Base-by-base conservation (phyloP, 257 asterid species). In the Nicotiana paniculata region DNA sequence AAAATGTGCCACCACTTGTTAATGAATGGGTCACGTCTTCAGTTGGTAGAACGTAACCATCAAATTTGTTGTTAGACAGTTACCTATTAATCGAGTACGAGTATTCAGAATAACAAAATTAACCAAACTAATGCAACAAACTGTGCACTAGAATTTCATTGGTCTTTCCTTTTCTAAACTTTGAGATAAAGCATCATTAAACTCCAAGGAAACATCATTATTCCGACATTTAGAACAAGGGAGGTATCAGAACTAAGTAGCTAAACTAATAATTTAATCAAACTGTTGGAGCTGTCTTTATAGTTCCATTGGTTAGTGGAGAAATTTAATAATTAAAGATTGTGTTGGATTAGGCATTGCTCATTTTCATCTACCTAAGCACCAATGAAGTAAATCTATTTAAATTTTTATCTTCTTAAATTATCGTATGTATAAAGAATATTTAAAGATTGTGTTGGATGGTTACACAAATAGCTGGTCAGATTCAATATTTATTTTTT, bases 151-250 rank as follows among this genome's bases (percentile, higher is more conserved):
- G 48, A n/a, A 35, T 35, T 61, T 79, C 43, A 61, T 55, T 61
- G 9, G 16, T 5, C 43, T 37, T 61, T 15, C 39, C 57, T 46
- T 57, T 59, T 46, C 18, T 4, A 37, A 61, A 18, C 82, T 39
- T 79, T 61, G 72, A 39, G 15, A 61, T 26, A 79, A 79, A 79
- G 82, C 72, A 79, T 51, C 62, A 28, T 74, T 75, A 75, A 75
- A 48, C 63, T 26, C 63, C 26, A 51, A 28, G 18, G 10, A 75
- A 74, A 26, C 79, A 48, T 74, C 21, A 70, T 43, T 39, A 70
- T 70, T 53, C 58, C 58, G 6, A 43, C n/a, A 15, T 53, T 53
- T 53, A 11, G 58, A 12, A 53, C 57, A 10, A 11, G 17, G 57
- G 17, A 53, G 57, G 17, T 53, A 53, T 53, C 57, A 3, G 17